Percentiles rank a stretch among this genome's conserved stretches.
Conservation (phyloP, 2,329 filamentous ascomycete species). For the Xylaria multiplex region DNA sequence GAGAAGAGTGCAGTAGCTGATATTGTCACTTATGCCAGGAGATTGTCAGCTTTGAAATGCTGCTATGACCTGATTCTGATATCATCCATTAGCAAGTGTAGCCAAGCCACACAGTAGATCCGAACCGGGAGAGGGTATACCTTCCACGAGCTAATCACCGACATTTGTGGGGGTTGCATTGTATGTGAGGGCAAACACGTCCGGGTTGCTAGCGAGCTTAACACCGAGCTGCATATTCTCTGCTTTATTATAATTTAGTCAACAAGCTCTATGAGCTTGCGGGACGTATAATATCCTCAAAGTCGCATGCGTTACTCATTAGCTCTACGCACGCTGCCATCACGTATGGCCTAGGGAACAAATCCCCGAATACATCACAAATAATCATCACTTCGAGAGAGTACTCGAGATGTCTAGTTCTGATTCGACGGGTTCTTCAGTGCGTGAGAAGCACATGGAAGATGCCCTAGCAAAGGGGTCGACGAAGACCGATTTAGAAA, state of each 20-base stretch:
- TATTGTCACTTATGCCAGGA: too few species aligned
- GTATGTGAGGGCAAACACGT: not conserved
- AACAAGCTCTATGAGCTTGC: not conserved
- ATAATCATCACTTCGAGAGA: not conserved
- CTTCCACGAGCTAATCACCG: not conserved
- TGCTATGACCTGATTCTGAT: too few species aligned
- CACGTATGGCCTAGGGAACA: not conserved
- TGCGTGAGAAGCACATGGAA: slow-evolving; percentile 21
- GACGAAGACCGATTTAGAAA: slow-evolving; percentile 17
- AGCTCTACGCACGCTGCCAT: slow-evolving; percentile 3
- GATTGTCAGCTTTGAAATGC: too few species aligned
- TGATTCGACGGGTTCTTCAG: slow-evolving; percentile 17
- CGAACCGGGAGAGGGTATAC: slow-evolving; percentile 2
- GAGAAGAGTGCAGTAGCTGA: too few species aligned
- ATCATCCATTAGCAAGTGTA: not conserved
- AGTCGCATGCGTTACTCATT: not conserved
- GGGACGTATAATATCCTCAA: slow-evolving; percentile 1
- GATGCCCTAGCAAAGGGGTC: not conserved
- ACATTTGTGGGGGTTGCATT: slow-evolving; percentile 9
- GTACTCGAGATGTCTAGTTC: slow-evolving; percentile 1
- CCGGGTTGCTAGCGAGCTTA: slow-evolving; percentile 4
- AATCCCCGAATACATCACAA: not conserved
- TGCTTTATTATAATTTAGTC: not conserved
- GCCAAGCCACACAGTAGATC: slow-evolving; percentile 9
- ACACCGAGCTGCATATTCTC: slow-evolving; percentile 7